Evolutionary conservation across 2,329 filamentous ascomycete species (phyloP), one percentile per base, ranked within the genome.

Genomic region (Talaromyces sp.): DNA sequence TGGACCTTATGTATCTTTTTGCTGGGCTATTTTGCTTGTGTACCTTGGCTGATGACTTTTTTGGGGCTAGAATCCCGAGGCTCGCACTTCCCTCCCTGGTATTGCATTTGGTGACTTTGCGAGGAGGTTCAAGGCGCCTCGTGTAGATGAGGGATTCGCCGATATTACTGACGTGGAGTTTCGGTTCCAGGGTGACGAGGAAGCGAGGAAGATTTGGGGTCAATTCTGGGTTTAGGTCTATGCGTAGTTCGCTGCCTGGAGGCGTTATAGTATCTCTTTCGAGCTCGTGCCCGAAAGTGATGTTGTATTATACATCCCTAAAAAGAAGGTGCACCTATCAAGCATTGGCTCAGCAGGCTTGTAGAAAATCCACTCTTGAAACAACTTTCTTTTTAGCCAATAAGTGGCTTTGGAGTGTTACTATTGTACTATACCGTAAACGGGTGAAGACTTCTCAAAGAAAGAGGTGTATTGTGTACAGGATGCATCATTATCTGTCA

Each of bases 131-230:
- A 85, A 85, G 59, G 81, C 87, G 60, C 94, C 93, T 0, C 82
- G 80, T 35, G 54, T 82, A 1, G 80, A 82, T 11, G 94, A 99
- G 73, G 93, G 93, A 0, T 97, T 97, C 65, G 77, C 88, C 58
- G 90, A 97, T 61, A 83, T 99, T 32, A 78, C 83, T 1, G 83
- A 85, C 49, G 77, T 96, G 0, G 83, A 88, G 29, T 99, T 99
- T 65, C 67, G 79, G 69, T 93, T 94, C 67, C 77, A 83, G 37
- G 91, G 91, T 0, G 82, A 80, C 1, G 81, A 84, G 47, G 84
- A 87, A 30, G 86, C 91, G 60, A 86, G 85, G 65, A 75, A 76
- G 32, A 74, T 89, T 40, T 97, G 92, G 91, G 82, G 78, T 4
- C 84, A 82, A 63, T 92, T 90, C 66, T 97, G 91, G 91, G 76